Base-by-base conservation (phyloP, 2,329 filamentous ascomycete species). In the Arthrobotrys sinensis region DNA sequence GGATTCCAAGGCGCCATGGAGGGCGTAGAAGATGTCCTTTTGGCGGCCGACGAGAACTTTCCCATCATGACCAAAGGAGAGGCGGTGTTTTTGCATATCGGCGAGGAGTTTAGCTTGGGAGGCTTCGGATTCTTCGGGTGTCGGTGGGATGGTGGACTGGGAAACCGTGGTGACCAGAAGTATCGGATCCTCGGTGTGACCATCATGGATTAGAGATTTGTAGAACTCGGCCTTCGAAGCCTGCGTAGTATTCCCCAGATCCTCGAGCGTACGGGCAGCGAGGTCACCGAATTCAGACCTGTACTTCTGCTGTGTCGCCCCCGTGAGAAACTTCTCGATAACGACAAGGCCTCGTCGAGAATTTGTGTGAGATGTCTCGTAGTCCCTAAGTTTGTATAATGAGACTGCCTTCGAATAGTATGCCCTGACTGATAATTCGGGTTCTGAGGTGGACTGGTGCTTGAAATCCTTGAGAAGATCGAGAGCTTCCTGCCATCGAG, bases 401-500 rank as follows among this genome's bases (percentile, higher is more conserved):
- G 75, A 67, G 36, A 78, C 67, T 6, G 75, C 75, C 55, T 68
- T 78, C 32, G 75, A 62, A 67, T 78, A 78, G 63, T 72, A 72
- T 19, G 75, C 75, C 24, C 67, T 55, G 3, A 43, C 52, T 10
- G 75, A 78, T 8, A 78, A 24, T 32, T 78, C 75, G 0, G 75
- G 67, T 53, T 78, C 75, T 24, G 75, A 78, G 10, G 55, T 32
- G 24, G 75, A 78, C 28, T 78, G 75, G 19, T 78, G 75, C 21
- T 68, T 63, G 52, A 72, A 78, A 14, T 78, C 60, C 38, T 63
- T 66, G n/a, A 78, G 75, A 16, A 72, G 52, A 40, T 78, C 63
- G 40, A 45, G 4, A 11, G 75, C 75, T 34, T 78, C 62, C 45
- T 72, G 52, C 75, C 75, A 78, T n/a, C 43, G 19, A 14, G 75